These are phyloP conservation scores for Decorospora gaudefroyi DNA, from an alignment of 2,329 filamentous ascomycete species.

Conservation along the genomic window DNA sequence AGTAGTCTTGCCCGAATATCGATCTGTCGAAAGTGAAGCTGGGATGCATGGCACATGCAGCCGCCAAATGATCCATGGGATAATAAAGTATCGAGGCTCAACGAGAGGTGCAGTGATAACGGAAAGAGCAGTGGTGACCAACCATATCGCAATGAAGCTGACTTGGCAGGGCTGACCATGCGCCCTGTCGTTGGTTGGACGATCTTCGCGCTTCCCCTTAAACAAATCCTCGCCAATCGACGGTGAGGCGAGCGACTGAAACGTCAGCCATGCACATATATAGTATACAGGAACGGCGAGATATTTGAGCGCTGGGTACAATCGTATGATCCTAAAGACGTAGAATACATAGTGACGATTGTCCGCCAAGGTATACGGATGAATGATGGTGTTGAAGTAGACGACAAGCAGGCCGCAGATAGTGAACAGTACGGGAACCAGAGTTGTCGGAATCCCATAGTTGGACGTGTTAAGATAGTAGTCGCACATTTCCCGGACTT, in stretches of 20 bases:
- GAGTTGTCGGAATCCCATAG: slow-evolving; percentile 23
- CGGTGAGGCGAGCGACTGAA: slow-evolving; percentile 61
- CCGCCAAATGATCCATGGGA: slow-evolving; percentile 93
- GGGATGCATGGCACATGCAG: slow-evolving; percentile 66
- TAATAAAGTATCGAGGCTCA: slow-evolving; percentile 93
- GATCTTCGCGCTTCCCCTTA: slow-evolving; percentile 2
- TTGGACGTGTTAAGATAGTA: slow-evolving; percentile 8
- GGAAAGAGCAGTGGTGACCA: slow-evolving; percentile 74
- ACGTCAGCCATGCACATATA: slow-evolving; percentile 68
- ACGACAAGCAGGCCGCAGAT: slow-evolving; percentile 58
- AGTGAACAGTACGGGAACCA: slow-evolving; percentile 43
- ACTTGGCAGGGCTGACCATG: slow-evolving; percentile 24
- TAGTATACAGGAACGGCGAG: slow-evolving; percentile 72
- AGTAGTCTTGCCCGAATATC: slow-evolving; percentile 4
- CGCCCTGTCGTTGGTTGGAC: slow-evolving; percentile 9
- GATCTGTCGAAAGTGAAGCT: slow-evolving; percentile 26
- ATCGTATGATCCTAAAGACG: slow-evolving; percentile 80
- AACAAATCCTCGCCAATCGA: slow-evolving; percentile 3
- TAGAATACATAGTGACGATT: slow-evolving; percentile 99
- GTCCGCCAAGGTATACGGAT: slow-evolving; percentile 94
- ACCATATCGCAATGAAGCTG: slow-evolving; percentile 62
- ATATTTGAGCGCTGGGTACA: slow-evolving; percentile 67
- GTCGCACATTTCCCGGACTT: slow-evolving; percentile 12
- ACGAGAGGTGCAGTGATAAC: slow-evolving; percentile 89
- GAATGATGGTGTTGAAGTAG: slow-evolving; percentile 86